Evolutionary conservation across 139 green algal genomes (phyloP).

Genomic region (Auxenochlorella protothecoides): DNA sequence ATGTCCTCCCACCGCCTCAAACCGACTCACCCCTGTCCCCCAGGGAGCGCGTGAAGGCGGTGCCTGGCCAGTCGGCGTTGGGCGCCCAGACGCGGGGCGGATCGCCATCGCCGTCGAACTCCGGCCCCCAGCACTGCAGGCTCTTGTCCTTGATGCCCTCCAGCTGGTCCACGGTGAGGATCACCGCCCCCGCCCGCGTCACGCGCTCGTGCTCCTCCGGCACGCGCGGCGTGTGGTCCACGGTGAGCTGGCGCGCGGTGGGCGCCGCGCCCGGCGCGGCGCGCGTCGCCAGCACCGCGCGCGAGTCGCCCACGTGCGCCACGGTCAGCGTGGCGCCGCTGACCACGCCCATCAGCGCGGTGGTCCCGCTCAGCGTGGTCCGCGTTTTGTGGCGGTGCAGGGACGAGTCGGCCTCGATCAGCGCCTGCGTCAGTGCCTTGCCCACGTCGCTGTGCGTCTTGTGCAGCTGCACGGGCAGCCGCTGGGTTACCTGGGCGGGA

Average conservation of each 20-base stretch:
- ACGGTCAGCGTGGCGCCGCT: constrained; percentile 52
- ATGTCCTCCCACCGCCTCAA: background rate
- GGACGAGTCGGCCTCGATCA: too few species aligned
- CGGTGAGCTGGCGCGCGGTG: constrained; percentile 33
- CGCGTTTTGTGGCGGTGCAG: too few species aligned
- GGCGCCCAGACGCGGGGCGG: constrained; percentile 82
- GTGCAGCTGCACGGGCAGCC: too few species aligned
- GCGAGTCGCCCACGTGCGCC: constrained; percentile 88
- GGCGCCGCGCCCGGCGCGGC: constrained; percentile 18
- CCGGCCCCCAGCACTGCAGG: background rate
- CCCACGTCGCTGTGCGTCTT: too few species aligned
- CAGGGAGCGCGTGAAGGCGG: constrained; percentile 90
- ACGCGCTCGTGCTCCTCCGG: constrained; percentile 84
- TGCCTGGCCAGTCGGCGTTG: constrained; percentile 80
- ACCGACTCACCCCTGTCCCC: constrained; percentile 59
- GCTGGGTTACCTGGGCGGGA: too few species aligned
- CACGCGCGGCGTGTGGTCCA: constrained; percentile 82
- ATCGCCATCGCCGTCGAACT: constrained; percentile 58
- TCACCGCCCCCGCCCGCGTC: constrained; percentile 60
- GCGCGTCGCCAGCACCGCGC: constrained; percentile 56
- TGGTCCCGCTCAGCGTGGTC: constrained; percentile 25
- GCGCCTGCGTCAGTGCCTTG: too few species aligned
- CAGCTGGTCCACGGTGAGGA: constrained; percentile 90
- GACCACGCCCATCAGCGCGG: constrained; percentile 65
- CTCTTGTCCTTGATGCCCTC: constrained; percentile 57